Evolutionary conservation across 208 protist species (phyloP).

Genomic region (Acanthamoeba castellanii): DNA sequence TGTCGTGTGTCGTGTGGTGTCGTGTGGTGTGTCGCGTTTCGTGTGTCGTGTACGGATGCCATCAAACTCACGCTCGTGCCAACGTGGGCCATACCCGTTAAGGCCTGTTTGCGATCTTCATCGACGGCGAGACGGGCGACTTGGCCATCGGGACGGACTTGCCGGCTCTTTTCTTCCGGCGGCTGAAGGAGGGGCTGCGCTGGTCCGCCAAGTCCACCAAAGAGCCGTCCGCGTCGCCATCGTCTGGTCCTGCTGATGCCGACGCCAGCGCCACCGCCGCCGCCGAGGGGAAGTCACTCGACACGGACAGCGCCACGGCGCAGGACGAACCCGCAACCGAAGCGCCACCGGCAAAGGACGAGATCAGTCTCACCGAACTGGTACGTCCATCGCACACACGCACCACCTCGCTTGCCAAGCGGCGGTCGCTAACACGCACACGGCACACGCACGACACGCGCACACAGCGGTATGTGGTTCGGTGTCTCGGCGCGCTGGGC

Average conservation of each 20-base stretch:
- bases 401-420: not conserved
- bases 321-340: not conserved
- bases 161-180: slow-evolving; percentile 6
- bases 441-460: not conserved
- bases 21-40: not conserved
- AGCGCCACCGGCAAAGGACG: not conserved
- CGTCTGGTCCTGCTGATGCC: not conserved
- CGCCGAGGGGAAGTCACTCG: not conserved
- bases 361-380: slow-evolving; percentile 11
- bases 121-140: slow-evolving; percentile 59
- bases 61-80: not conserved
- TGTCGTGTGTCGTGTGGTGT: too few relatives aligned
- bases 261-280: not conserved
- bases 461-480: slow-evolving; percentile 38
- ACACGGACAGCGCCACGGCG: not conserved
- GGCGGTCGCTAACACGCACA: not conserved
- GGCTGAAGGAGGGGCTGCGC: not conserved
- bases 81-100: not conserved
- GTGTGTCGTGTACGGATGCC: not conserved
- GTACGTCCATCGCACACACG: not conserved
- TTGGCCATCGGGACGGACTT: slow-evolving; percentile 56
- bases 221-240: not conserved
- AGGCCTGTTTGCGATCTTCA: slow-evolving; percentile 57
- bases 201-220: not conserved
- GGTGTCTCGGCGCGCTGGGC: slow-evolving; percentile 16